Percentiles rank a stretch among this genome's conserved stretches.
Evolutionary conservation across 2,329 filamentous ascomycete species (phyloP).

Genomic region (Nemania serpens): DNA sequence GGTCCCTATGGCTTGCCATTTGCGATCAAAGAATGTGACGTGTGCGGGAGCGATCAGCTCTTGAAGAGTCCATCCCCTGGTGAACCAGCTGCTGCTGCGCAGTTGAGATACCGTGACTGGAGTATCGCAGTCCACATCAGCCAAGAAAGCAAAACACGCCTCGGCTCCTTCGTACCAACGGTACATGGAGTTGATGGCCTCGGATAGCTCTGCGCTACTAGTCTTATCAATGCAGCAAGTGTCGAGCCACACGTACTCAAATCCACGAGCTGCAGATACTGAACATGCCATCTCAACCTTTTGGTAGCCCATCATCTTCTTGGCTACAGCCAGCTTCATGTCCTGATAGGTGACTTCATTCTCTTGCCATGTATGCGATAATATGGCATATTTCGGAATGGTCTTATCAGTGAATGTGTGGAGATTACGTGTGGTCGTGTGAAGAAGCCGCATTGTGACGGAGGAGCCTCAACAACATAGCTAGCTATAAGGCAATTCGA

Average conservation of each 20-base stretch:
- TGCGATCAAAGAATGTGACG: background rate
- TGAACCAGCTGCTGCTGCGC: background rate
- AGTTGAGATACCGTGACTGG: background rate
- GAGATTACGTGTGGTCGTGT: background rate
- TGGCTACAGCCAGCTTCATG: background rate
- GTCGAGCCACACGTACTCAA: constrained; percentile 2
- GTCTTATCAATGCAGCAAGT: constrained; percentile 8
- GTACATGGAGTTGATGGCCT: constrained; percentile 1
- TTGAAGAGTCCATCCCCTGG: constrained; percentile 3
- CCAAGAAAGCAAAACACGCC: constrained; percentile 2
- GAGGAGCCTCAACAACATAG: background rate
- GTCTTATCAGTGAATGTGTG: background rate
- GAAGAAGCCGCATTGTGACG: background rate
- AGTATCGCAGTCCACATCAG: background rate
- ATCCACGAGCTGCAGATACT: background rate
- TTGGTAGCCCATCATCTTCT: background rate
- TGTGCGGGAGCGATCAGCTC: constrained; percentile 1
- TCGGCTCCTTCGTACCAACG: constrained; percentile 4
- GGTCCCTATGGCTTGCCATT: background rate
- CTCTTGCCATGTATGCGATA: background rate
- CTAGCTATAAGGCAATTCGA: no score
- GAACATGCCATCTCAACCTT: background rate
- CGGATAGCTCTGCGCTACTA: background rate
- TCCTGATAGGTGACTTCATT: background rate
- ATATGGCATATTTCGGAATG: background rate